Evolutionary conservation across 352 stramenopile species (phyloP), one percentile per base, ranked within the genome.

Genomic region (Phytophthora boehmeriae): DNA sequence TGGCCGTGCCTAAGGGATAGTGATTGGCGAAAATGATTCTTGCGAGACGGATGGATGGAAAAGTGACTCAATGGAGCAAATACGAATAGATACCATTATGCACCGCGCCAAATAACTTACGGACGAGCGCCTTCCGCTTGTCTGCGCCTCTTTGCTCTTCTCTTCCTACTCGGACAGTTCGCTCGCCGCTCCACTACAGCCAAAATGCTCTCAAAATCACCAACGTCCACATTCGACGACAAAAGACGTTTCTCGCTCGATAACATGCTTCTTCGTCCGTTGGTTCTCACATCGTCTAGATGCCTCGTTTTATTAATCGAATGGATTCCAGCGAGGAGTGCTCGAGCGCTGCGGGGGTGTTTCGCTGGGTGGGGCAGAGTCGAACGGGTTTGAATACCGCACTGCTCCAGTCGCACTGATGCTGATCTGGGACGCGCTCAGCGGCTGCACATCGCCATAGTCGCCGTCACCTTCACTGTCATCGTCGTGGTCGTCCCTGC

Each of bases 91-190:
- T 65, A 30, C 11, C 43, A 35, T 51, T 35, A 51, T 51, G 44
- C 14, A 51, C 53, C 54, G 61, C 59, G 56, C 57, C 64, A 63
- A 76, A 80, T 80, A 80, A 80, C 64, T 80, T 77, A 80, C 56
- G 47, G 54, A 76, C 64, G 68, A 80, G 61, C 72, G 63, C 54
- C 64, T 69, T 70, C 56, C 63, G 30, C 56, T 73, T 64, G 52
- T 65, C 61, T 65, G 64, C 59, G 60, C 66, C 50, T 54, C 48
- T 51, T 17, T 49, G 19, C 42, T 32, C n/a, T 48, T 11, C 41
- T 48, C 43, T 59, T 35, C 42, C n/a, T 23, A 4, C 22, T 17
- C 22, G 13, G 51, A 23, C 56, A 30, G 25, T 6, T 30, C 25
- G 30, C 41, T 69, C 38, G 64, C 34, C 23, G 47, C 57, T 43